A percentile compares a stretch with the other conserved stretches of the same genome.
Evolutionary conservation across 108 stramenopile genomes (phyloP).

Genomic region (Seminavis robusta): DNA sequence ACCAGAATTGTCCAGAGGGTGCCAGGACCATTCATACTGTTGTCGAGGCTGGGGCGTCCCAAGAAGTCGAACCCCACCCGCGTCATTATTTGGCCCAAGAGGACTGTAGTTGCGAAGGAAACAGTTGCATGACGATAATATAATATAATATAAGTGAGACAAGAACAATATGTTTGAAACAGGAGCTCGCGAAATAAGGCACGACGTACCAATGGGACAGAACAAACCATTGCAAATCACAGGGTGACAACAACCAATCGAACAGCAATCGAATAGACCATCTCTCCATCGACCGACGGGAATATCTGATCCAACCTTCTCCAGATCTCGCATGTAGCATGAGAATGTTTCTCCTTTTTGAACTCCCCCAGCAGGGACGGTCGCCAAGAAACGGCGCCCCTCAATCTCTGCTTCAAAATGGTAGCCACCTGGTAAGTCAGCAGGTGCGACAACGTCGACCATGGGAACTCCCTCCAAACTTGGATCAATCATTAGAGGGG

Average conservation of each 20-base stretch:
- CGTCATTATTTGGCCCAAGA: constrained; percentile 73
- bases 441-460: constrained; percentile 74
- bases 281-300: constrained; percentile 64
- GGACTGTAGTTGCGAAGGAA: constrained; percentile 26
- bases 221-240: constrained; percentile 53
- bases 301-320: constrained; percentile 43
- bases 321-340: constrained; percentile 59
- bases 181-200: not conserved
- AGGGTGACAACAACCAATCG: constrained; percentile 58
- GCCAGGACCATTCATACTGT: constrained; percentile 21
- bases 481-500: not conserved
- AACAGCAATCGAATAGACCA: constrained; percentile 33
- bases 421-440: constrained; percentile 79
- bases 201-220: constrained; percentile 70
- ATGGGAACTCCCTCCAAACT: constrained; percentile 16
- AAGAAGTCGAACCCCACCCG: constrained; percentile 64
- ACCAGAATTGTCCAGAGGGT: constrained; percentile 54
- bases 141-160: not conserved
- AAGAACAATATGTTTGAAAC: not conserved
- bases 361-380: constrained; percentile 77
- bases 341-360: constrained; percentile 66
- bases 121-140: not conserved
- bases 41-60: constrained; percentile 36
- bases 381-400: constrained; percentile 47
- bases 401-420: constrained; percentile 77